Conservation (phyloP, 768 basidiomycete genomes). For the Crassisporium funariophilum region DNA sequence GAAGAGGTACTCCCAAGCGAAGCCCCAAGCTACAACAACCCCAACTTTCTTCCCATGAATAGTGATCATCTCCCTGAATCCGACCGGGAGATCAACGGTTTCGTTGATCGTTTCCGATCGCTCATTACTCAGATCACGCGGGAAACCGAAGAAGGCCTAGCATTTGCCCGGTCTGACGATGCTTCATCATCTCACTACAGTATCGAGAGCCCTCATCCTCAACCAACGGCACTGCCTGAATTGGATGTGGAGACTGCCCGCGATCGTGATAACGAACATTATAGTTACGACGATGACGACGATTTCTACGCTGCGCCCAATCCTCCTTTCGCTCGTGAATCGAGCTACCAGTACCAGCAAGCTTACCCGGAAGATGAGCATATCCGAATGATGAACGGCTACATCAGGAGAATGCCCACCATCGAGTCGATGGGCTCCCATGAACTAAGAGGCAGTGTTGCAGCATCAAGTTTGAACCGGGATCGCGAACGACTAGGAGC, state of each 20-base stretch:
- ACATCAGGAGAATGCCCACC: slow-evolving; percentile 76
- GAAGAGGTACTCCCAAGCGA: slow-evolving; percentile 18
- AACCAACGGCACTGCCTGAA: slow-evolving; percentile 9
- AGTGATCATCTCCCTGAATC: slow-evolving; percentile 5
- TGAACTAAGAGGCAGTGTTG: slow-evolving; percentile 44
- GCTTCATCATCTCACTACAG: slow-evolving; percentile 18
- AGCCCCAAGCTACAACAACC: slow-evolving; percentile 17
- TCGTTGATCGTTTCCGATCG: slow-evolving; percentile 53
- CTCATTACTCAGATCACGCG: slow-evolving; percentile 51
- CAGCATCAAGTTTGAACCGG: slow-evolving; percentile 22
- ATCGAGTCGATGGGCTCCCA: slow-evolving; percentile 75
- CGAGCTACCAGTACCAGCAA: slow-evolving; percentile 32
- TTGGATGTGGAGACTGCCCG: slow-evolving; percentile 15
- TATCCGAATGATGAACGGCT: slow-evolving; percentile 63
- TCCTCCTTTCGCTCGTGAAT: slow-evolving; percentile 37
- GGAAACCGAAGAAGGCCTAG: slow-evolving; percentile 55
- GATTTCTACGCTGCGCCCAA: slow-evolving; percentile 28
- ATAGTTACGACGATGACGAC: slow-evolving; percentile 27
- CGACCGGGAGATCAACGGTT: slow-evolving; percentile 41
- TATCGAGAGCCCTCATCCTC: slow-evolving; percentile 8
- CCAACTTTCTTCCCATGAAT: slow-evolving; percentile 15
- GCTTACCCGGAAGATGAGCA: slow-evolving; percentile 52
- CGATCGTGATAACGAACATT: slow-evolving; percentile 13
- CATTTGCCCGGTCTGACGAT: slow-evolving; percentile 36
- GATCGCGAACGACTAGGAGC: slow-evolving; percentile 21